Percentiles rank a stretch among this genome's conserved stretches.
Evolutionary conservation across 2,329 filamentous ascomycete genomes (phyloP).

Genomic region (Shiraia bambusicola): DNA sequence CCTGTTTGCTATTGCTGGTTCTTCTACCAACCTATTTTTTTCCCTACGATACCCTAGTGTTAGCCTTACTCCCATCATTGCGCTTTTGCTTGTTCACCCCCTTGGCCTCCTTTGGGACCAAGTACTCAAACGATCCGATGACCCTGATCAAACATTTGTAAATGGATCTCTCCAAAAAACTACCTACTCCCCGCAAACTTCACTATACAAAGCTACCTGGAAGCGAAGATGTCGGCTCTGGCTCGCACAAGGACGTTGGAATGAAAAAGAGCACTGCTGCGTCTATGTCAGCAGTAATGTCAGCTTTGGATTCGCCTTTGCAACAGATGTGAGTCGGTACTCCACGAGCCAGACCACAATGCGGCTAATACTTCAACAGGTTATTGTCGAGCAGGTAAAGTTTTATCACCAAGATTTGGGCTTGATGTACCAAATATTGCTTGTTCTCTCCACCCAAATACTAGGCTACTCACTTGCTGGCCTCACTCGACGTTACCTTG

Average conservation of each 20-base stretch:
- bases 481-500: constrained; percentile 75
- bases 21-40: constrained; percentile 85
- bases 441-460: constrained; percentile 84
- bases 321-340: constrained; percentile 64
- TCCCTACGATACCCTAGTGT: constrained; percentile 88
- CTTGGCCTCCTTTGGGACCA: constrained; percentile 79
- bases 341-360: too few species aligned
- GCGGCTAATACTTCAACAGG: constrained; percentile 39
- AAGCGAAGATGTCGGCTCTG: constrained; percentile 62
- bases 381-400: constrained; percentile 85
- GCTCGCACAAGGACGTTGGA: constrained; percentile 80
- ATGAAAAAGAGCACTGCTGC: constrained; percentile 85
- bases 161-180: constrained; percentile 53
- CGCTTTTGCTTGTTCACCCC: constrained; percentile 79
- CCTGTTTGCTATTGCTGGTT: constrained; percentile 77
- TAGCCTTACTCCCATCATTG: constrained; percentile 85
- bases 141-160: constrained; percentile 58
- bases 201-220: constrained; percentile 20
- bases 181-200: constrained; percentile 11
- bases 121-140: constrained; percentile 61
- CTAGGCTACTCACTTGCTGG: constrained; percentile 85
- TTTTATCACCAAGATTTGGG: constrained; percentile 83
- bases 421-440: constrained; percentile 75
- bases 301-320: constrained; percentile 85
- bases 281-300: constrained; percentile 90